Base-by-base conservation (phyloP, 164 flowering plant genomes). In the grape (Vitis vinifera) region DNA sequence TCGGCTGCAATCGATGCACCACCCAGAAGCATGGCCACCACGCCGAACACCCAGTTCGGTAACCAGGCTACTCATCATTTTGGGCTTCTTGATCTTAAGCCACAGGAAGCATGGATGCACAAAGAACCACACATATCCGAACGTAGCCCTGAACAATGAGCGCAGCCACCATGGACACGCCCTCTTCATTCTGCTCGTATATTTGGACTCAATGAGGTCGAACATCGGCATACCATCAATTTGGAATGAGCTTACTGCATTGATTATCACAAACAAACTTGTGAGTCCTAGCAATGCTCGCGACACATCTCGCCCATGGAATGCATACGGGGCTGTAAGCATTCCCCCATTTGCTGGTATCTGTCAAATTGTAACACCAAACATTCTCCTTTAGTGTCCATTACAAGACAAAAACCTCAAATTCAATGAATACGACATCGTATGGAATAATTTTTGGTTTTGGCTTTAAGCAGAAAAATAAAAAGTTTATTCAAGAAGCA, bases 51-150 rank as follows among this genome's bases (percentile, higher is more conserved):
- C 93, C 85, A 83, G 52, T 92, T 88, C 0, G 87, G 10, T 63
- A 75, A 85, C 93, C 96, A 89, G 51, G 70, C 69, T 17, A 69
- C 71, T 8, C 85, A 65, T 77, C 49, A 11, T 62, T 76, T 85
- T 71, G 0, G 93, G 94, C 64, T 86, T 89, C 85, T 84, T 91
- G 10, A 88, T 63, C 63, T 76, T 61, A n/a, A 86, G 70, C 92
- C 94, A 93, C 91, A 93, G 89, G 77, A 89, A 89, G 77, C 98
- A 93, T 9, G 98, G 98, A 49, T 88, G 85, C 4, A 83, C 10
- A 9, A 87, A 80, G 81, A 85, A 83, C 69, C 68, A 67, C 1
- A 48, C 9, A 72, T 60, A 81, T 9, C 82, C 86, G 23, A 78
- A 84, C 9, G 77, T 1, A 2, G 65, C 69, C 29, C 91, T 68